Base-by-base conservation (phyloP, 2,329 filamentous ascomycete species). In the Colletotrichum salicis region DNA sequence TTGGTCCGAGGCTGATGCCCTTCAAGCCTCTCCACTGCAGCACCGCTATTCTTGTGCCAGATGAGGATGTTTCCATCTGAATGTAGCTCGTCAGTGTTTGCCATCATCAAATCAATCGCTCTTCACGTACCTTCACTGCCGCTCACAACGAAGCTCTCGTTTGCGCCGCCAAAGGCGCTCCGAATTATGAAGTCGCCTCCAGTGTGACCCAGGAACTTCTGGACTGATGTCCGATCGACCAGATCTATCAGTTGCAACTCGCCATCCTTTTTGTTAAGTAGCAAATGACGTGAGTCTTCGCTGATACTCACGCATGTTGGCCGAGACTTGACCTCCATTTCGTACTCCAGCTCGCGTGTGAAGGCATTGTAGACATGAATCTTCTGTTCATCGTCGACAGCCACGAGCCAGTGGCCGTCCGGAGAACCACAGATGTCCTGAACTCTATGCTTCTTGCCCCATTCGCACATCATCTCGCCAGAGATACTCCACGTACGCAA, bases 111-210 rank as follows among this genome's bases (percentile, higher is more conserved):
- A 27, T 13, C 22, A 12, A n/a, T 7, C 7, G n/a, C 5, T 6
- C 6, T 19, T 41, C 41, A 76, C 85, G 77, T 84, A 95, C 94
- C 93, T 88, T 98, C 95, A 77, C 95, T 97, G 12, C 96, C 96
- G 77, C 94, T 96, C 33, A 97, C 87, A 11, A 98, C 92, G 80
- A 98, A 98, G 79, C 92, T 95, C 83, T 98, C 95, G 70, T 94
- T 92, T 1, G 96, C 95, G 37, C 96, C 96, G 22, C 96, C 96
- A 82, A 98, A 96, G 0, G 87, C 85, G 77, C 92, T 93, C 62
- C 96, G 89, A 71, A 99, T 97, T 67, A 98, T 88, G 78, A 86
- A 97, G 2, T 92, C 85, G 65, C 90, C 92, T 73, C 95, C 94
- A 55, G 87, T 89, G 73, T 95, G 93, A 0, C 94, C 95, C 19